Percentiles rank a stretch among this genome's conserved stretches.
phyloP scores from a whole-genome alignment of 73 alveolate species.

The Symbiodinium natans region DNA sequence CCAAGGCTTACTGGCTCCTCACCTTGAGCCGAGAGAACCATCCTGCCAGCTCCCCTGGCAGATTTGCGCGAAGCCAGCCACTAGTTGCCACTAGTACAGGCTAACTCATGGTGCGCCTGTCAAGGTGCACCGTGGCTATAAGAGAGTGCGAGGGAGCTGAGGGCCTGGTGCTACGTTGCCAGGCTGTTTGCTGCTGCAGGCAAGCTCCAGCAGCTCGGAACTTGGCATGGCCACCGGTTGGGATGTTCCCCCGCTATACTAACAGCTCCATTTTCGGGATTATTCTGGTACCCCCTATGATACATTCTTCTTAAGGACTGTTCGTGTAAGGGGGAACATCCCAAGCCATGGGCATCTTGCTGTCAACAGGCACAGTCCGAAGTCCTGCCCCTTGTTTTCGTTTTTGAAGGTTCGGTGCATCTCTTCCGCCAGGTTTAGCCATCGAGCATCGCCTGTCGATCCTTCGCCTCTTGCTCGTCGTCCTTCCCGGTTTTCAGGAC shows the following conservation, averaged over 20 bases:
- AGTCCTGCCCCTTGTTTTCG: neutral
- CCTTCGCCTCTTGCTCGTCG: slow-evolving; percentile 31
- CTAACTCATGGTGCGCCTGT: no score
- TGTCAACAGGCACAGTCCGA: no score
- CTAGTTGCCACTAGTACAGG: no score
- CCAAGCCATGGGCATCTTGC: no score
- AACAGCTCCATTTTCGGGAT: no score
- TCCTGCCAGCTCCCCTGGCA: slow-evolving; percentile 28
- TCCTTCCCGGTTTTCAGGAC: slow-evolving; percentile 39
- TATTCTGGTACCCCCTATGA: no score
- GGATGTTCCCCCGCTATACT: no score
- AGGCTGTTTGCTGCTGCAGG: slow-evolving; percentile 49
- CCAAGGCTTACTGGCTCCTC: slow-evolving; percentile 70
- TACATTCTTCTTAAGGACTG: no score
- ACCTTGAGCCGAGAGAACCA: neutral
- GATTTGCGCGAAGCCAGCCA: neutral
- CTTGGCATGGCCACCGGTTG: slow-evolving; percentile 1
- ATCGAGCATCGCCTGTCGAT: slow-evolving; percentile 64
- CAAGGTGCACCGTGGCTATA: no score
- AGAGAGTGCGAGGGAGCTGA: no score
- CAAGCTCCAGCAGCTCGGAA: slow-evolving; percentile 39
- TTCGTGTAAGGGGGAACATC: no score
- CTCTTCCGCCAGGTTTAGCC: slow-evolving; percentile 18
- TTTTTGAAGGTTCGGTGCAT: neutral
- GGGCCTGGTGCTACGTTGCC: neutral